Base-by-base conservation (phyloP, 441 rosid species). In the Mallotus japonicus region DNA sequence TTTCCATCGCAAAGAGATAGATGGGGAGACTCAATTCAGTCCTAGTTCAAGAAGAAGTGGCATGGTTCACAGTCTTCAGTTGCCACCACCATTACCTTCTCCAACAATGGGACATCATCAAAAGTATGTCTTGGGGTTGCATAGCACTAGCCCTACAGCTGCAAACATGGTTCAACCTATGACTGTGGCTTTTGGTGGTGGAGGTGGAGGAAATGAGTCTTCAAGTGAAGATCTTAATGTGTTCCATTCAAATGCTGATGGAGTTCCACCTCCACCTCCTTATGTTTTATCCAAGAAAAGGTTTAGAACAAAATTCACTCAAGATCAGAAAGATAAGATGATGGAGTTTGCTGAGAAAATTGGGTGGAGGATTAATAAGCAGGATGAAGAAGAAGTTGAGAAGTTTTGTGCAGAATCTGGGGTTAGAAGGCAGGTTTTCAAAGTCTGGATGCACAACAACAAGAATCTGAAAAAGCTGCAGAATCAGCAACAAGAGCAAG, bases 361-460 rank as follows among this genome's bases (percentile, higher is more conserved):
- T n/a, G 98, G 96, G 10, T 92, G 99, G 99, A 87, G 94, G 80
- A 87, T 95, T 62, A 88, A 87, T 62, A 85, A 81, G 71, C 96
- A 87, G 76, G 92, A 90, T 2, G 99, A 91, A 8, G 96, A 89
- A 16, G 87, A 87, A 70, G 82, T 95, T 11, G 85, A 87, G 53
- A 86, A 84, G 62, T 89, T 95, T 74, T 95, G 99, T 34, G 77
- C 76, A 6, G 97, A 89, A 70, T 85, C 81, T 70, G 97, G 97
- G 10, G 92, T 95, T 17, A 88, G 79, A 74, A 88, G 97, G 74
- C 92, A 86, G 73, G 97, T 91, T 37, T 90, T 95, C 78, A 92
- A 92, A 81, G 99, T 95, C 12, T 95, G 99, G 99, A 95, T 95
- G 99, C 98, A 95, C 69, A 95, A 95, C 77, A 95, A 95, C 78